Percentiles rank a stretch among this genome's conserved stretches.
These are phyloP conservation scores for Podospora bellae-mahoneyi DNA, from an alignment of 495 filamentous ascomycete genomes.

Conservation along the genomic window DNA sequence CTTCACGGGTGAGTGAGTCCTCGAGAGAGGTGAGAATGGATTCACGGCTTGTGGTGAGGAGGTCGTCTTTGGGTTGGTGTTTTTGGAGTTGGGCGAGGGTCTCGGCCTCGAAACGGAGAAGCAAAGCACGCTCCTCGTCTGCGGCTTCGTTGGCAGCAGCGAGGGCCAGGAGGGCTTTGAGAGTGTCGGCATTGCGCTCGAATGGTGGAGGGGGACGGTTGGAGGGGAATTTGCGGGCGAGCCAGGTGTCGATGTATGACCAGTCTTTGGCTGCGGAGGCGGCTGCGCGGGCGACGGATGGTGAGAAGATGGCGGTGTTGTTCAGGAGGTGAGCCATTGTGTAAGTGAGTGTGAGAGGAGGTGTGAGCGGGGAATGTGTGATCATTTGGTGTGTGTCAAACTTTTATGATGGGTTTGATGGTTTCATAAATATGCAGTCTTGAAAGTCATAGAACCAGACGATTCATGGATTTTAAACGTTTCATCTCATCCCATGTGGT, in stretches of 20 bases:
- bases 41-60: constrained; percentile 39
- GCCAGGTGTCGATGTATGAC: constrained; percentile 82
- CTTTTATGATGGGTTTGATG: background rate
- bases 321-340: constrained; percentile 54
- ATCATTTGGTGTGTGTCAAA: background rate
- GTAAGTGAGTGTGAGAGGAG: background rate
- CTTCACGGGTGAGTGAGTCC: constrained; percentile 42
- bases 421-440: background rate
- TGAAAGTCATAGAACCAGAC: background rate
- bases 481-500: background rate
- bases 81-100: constrained; percentile 48
- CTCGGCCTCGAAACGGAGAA: constrained; percentile 58
- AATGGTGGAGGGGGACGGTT: constrained; percentile 53
- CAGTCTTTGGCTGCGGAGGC: constrained; percentile 74
- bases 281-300: constrained; percentile 63
- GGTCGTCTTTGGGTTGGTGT: background rate
- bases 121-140: constrained; percentile 66
- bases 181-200: constrained; percentile 81
- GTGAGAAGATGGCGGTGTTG: constrained; percentile 62
- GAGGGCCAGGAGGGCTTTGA: constrained; percentile 71
- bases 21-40: constrained; percentile 38
- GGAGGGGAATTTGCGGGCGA: constrained; percentile 57
- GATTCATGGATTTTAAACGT: background rate
- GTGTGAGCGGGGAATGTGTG: background rate
- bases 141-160: constrained; percentile 75